These are phyloP conservation scores for Phytophthora pisi DNA, from an alignment of 352 stramenopile species.

Conservation along the genomic window DNA sequence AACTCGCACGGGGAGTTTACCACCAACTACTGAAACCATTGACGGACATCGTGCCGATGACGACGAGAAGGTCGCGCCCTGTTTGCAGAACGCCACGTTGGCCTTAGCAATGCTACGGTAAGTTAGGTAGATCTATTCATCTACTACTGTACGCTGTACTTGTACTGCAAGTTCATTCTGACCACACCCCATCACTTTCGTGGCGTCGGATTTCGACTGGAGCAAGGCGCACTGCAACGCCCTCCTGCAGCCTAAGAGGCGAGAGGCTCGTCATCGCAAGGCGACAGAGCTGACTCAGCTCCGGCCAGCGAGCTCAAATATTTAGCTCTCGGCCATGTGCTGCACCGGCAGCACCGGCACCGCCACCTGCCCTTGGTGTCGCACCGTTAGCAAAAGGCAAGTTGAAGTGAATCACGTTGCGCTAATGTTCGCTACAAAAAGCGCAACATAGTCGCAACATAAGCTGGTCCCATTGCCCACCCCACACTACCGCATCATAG, in stretches of 20 bases:
- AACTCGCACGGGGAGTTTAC: neutral
- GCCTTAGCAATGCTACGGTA: neutral
- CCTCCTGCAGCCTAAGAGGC: constrained; percentile 7
- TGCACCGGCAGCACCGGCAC: constrained; percentile 6
- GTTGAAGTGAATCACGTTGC: constrained; percentile 12
- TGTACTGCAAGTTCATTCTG: neutral
- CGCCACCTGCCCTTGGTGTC: neutral
- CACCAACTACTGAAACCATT: constrained; percentile 25
- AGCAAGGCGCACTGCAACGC: constrained; percentile 1
- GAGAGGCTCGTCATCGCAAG: constrained; percentile 8
- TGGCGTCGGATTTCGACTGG: constrained; percentile 21
- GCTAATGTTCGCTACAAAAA: neutral
- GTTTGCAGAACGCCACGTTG: constrained; percentile 13
- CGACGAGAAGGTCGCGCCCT: neutral
- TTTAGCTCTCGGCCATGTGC: constrained; percentile 12
- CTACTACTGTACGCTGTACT: neutral
- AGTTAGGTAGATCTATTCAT: neutral
- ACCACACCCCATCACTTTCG: neutral
- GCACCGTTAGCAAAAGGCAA: neutral
- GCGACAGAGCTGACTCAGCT: constrained; percentile 13
- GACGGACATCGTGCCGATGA: neutral
- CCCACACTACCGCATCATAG: constrained; percentile 15
- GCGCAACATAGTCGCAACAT: constrained; percentile 15
- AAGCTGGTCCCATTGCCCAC: neutral
- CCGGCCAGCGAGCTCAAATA: constrained; percentile 12